Evolutionary conservation across 352 stramenopile species (phyloP).

Genomic region (Pythium pyrilobum): DNA sequence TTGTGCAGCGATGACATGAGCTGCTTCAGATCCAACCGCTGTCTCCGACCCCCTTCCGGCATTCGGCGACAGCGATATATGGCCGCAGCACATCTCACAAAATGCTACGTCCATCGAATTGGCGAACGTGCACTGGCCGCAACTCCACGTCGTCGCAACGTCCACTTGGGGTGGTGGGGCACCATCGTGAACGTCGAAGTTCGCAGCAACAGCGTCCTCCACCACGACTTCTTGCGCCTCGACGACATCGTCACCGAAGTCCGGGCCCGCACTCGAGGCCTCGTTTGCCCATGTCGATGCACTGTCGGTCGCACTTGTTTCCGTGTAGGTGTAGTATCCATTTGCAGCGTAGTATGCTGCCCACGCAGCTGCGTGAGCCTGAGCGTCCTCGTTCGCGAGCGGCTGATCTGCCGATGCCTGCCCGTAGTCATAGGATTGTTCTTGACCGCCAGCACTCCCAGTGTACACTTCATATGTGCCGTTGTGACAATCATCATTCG

Average conservation of each 20-base stretch:
- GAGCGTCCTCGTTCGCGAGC: background rate
- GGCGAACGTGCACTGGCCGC: conserved; percentile 48
- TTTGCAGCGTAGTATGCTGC: conserved; percentile 19
- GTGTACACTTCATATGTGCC: too few relatives aligned
- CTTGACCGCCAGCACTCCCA: too few relatives aligned
- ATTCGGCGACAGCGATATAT: conserved; percentile 40
- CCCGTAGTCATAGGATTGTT: too few relatives aligned
- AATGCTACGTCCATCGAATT: conserved; percentile 56
- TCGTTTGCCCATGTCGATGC: too few relatives aligned
- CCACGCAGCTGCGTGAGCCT: conserved; percentile 14
- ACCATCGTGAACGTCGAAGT: too few relatives aligned
- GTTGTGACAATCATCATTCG: too few relatives aligned
- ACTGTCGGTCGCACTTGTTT: background rate
- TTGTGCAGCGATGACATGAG: background rate
- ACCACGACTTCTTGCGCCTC: conserved; percentile 41
- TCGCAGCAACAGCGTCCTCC: conserved; percentile 23
- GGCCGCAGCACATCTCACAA: conserved; percentile 53
- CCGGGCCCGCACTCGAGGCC: background rate
- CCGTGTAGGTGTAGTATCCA: conserved; percentile 7
- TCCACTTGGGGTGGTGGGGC: too few relatives aligned
- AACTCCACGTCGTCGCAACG: conserved; percentile 45
- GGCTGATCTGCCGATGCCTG: background rate
- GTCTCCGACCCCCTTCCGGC: conserved; percentile 4
- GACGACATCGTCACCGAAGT: conserved; percentile 17
- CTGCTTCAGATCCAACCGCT: background rate